Evolutionary conservation across 1,284 basidiomycete genomes (phyloP), one percentile per base, ranked within the genome.

Genomic region (Ganoderma lingzhi): DNA sequence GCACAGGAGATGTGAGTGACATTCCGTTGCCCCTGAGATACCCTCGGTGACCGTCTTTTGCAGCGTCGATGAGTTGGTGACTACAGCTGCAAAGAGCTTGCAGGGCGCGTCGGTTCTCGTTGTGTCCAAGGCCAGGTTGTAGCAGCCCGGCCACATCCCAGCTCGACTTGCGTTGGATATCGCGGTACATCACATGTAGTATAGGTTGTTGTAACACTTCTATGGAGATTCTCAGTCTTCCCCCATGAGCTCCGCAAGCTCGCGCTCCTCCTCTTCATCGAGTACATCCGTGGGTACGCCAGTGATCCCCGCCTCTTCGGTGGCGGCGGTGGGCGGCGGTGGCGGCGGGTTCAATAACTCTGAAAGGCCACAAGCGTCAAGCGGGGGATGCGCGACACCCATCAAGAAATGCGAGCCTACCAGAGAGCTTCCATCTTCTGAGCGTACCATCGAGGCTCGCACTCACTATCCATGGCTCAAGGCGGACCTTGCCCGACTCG

Each of bases 401-500:
- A 30, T 15, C 28, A 14, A n/a, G 14, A 14, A 64, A 66, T 19
- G 35, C 17, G 62, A 30, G 79, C 88, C 67, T 74, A 93, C 94
- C 94, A 73, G 82, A 81, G 39, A 96, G 79, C 75, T 84, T 87
- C 95, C 96, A 98, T 75, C 88, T 89, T 71, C 96, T 83, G 51
- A 98, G 83, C 8, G 96, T 97, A 41, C 90, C 89, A 78, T 98
- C 96, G 65, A 98, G 80, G 77, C 94, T 91, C 0, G 90, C 87
- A 66, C 91, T 96, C 51, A 98, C 81, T 55, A 96, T 84, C 93
- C 93, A 96, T 8, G 90, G 87, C 76, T 93, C 90, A 4, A 88
- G 80, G 59, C 81, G 81, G 8, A 75, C 64, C 68, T 74, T 74
- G 23, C 81, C 85, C 62, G 79, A 80, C 6, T 84, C 83, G 71